Conservation (phyloP, 768 basidiomycete species). For the Asterophora lycoperdoides region DNA sequence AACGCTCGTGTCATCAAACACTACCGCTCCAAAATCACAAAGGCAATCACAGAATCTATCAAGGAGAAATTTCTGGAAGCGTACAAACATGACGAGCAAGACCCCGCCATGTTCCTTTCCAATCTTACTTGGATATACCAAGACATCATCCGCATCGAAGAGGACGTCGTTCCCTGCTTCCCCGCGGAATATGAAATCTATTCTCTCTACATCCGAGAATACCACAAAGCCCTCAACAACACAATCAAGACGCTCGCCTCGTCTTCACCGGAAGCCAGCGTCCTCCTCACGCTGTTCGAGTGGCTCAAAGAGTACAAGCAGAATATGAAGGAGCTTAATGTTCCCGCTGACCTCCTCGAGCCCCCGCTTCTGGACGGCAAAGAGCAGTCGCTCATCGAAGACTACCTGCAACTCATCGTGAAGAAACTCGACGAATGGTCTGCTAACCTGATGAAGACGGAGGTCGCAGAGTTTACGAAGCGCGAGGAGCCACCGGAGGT, state of each 20-base stretch:
- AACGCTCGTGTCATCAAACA: constrained; percentile 92
- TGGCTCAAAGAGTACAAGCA: constrained; percentile 96
- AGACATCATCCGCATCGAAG: constrained; percentile 90
- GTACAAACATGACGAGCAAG: constrained; percentile 54
- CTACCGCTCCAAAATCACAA: constrained; percentile 86
- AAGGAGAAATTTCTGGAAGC: constrained; percentile 64
- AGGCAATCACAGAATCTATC: constrained; percentile 76
- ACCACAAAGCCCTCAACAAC: constrained; percentile 80
- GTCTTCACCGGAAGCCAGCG: constrained; percentile 82
- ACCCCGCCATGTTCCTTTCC: constrained; percentile 72
- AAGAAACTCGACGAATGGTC: constrained; percentile 98
- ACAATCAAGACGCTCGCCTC: constrained; percentile 67
- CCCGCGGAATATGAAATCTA: constrained; percentile 91
- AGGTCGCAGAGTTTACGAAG: constrained; percentile 77
- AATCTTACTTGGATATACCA: constrained; percentile 89
- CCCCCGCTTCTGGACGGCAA: constrained; percentile 94
- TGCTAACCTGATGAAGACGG: constrained; percentile 87
- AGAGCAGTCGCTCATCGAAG: constrained; percentile 90
- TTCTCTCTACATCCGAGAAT: constrained; percentile 76
- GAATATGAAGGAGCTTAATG: constrained; percentile 90
- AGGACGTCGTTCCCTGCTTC: constrained; percentile 86
- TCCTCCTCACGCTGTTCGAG: constrained; percentile 78
- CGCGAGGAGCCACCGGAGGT: constrained; percentile 85
- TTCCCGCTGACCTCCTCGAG: constrained; percentile 76
- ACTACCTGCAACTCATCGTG: constrained; percentile 91